Evolutionary conservation across 1,139 yeast species (phyloP).

Genomic region (Suhomyces anneliseae): DNA sequence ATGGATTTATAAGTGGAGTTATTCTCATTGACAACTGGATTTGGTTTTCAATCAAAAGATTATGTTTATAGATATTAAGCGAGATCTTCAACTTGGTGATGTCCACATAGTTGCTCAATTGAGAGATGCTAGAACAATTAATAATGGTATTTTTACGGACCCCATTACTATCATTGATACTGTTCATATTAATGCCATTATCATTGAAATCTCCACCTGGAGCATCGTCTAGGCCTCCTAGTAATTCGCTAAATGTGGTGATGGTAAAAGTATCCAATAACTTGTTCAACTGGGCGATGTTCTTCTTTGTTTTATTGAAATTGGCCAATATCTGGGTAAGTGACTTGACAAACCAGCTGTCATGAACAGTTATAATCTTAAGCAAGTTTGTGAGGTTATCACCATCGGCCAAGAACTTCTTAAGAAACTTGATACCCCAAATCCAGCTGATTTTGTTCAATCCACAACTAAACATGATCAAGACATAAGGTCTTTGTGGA

Average conservation of each 20-base stretch:
- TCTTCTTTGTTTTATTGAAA: conserved; percentile 35
- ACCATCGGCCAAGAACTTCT: conserved; percentile 59
- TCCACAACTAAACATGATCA: conserved; percentile 79
- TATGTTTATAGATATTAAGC: conserved; percentile 61
- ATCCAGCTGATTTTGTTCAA: conserved; percentile 69
- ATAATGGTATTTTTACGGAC: conserved; percentile 32
- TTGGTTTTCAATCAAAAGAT: conserved; percentile 29
- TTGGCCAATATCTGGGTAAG: conserved; percentile 72
- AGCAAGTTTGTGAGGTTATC: conserved; percentile 46
- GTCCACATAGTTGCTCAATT: conserved; percentile 65
- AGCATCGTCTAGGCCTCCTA: conserved; percentile 2
- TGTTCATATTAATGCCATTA: no score
- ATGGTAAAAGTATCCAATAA: conserved; percentile 31
- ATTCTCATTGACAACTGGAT: conserved; percentile 21
- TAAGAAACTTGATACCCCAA: conserved; percentile 76
- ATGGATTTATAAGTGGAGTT: conserved; percentile 25
- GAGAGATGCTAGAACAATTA: conserved; percentile 59
- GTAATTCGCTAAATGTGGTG: conserved; percentile 10
- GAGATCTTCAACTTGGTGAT: conserved; percentile 77
- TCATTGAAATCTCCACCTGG: background rate
- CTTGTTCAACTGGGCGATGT: conserved; percentile 29
- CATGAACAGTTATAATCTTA: conserved; percentile 81
- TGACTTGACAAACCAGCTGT: conserved; percentile 85
- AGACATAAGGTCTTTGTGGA: conserved; percentile 60
- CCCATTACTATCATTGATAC: background rate